Percentiles rank a stretch among this genome's conserved stretches.
These are phyloP conservation scores for Dryas octopetala DNA, from an alignment of 306 rosid species.

Conservation along the genomic window DNA sequence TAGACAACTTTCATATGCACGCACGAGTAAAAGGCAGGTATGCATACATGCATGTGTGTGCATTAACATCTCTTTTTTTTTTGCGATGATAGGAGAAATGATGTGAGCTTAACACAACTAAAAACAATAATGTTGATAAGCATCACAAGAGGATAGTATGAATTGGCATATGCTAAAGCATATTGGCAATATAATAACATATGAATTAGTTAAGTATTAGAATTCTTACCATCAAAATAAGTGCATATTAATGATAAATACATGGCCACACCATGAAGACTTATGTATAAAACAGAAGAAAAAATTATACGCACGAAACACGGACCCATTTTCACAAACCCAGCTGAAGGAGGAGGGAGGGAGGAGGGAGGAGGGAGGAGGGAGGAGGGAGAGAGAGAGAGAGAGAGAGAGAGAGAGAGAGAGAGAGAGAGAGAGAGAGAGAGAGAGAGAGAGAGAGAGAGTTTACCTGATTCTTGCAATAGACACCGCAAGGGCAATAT, in stretches of 20 bases:
- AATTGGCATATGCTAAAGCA: background rate
- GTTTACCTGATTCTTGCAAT: conserved; percentile 81
- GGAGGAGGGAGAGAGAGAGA: background rate
- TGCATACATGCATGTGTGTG: background rate
- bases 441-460: background rate
- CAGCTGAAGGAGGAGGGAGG: background rate
- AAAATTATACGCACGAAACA: background rate
- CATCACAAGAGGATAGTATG: background rate
- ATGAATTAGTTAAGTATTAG: background rate
- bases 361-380: too few relatives aligned
- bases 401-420: too few relatives aligned
- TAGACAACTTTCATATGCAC: background rate
- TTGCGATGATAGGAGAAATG: background rate
- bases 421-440: background rate
- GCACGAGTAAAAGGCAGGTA: background rate
- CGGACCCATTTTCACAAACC: background rate
- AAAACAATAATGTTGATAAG: background rate
- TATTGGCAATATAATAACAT: background rate
- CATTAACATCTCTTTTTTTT: background rate
- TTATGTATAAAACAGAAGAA: background rate
- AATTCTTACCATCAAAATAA: background rate
- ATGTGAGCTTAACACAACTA: background rate
- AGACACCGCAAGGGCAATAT: conserved; percentile 63
- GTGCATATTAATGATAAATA: background rate
- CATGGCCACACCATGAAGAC: background rate